A percentile compares a stretch with the other conserved stretches of the same genome.
phyloP scores from a whole-genome alignment of 306 rosid species.

The Lathyrus sativus region DNA sequence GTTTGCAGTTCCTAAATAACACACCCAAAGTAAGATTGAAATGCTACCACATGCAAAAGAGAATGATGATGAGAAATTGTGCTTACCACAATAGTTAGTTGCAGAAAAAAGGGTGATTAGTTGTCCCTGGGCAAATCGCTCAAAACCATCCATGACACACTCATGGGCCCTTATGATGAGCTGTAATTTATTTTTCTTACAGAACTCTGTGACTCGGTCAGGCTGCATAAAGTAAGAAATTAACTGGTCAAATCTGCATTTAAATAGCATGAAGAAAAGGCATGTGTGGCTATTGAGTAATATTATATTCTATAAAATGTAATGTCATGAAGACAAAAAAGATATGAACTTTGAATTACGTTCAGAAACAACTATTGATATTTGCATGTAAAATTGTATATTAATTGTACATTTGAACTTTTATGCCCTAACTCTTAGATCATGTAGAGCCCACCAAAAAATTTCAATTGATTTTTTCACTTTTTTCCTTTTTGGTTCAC shows the following conservation, averaged over 20 bases:
- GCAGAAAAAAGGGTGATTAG: slow-evolving; percentile 98
- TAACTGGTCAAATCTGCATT: slow-evolving; percentile 25
- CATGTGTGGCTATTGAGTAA: slow-evolving; percentile 1
- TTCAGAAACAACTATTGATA: slow-evolving; percentile 12
- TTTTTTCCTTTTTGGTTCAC: background rate
- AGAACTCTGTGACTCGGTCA: slow-evolving; percentile 92
- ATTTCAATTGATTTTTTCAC: background rate
- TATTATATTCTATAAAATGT: slow-evolving; percentile 9
- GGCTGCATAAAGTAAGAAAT: slow-evolving; percentile 68
- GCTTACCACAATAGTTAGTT: slow-evolving; percentile 94
- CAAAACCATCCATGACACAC: slow-evolving; percentile 99
- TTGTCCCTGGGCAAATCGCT: slow-evolving; percentile 99
- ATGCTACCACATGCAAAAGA: slow-evolving; percentile 32
- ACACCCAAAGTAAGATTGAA: slow-evolving; percentile 36
- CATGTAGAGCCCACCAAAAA: slow-evolving; percentile 19
- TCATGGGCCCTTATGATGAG: slow-evolving; percentile 98
- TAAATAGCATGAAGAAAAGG: slow-evolving; percentile 19
- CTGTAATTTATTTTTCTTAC: slow-evolving; percentile 95
- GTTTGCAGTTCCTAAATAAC: slow-evolving; percentile 85
- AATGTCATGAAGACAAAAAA: background rate
- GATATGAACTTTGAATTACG: background rate
- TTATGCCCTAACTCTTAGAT: slow-evolving; percentile 9
- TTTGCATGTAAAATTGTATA: slow-evolving; percentile 20
- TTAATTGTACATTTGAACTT: slow-evolving; percentile 2
- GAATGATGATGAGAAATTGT: slow-evolving; percentile 14